A percentile compares a stretch with the other conserved stretches of the same genome.
phyloP scores from a whole-genome alignment of 2,329 filamentous ascomycete genomes.

The Aspergillus chevalieri region DNA sequence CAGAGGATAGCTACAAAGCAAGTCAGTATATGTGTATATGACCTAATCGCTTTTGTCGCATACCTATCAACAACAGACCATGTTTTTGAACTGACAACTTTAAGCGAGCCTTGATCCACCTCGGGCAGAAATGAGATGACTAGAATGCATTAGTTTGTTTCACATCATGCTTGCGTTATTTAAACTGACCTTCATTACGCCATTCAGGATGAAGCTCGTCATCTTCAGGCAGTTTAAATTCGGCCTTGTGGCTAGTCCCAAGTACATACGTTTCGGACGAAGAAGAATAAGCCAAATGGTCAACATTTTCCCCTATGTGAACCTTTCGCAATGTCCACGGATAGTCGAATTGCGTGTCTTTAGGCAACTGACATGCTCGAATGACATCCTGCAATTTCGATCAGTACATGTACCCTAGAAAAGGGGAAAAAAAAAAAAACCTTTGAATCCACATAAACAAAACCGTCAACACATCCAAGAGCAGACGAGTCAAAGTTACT shows the following conservation, averaged over 20 bases:
- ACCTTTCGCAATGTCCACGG: constrained; percentile 71
- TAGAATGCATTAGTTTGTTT: constrained; percentile 15
- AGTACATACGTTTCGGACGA: constrained; percentile 69
- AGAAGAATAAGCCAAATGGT: constrained; percentile 69
- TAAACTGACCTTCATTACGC: constrained; percentile 58
- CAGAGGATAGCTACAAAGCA: constrained; percentile 50
- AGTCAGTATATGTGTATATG: neutral
- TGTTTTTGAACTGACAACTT: constrained; percentile 69
- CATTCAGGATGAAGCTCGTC: constrained; percentile 78
- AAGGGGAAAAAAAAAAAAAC: too few relatives aligned
- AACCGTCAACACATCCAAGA: constrained; percentile 69
- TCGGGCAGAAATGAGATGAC: constrained; percentile 58
- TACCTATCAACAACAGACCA: constrained; percentile 71
- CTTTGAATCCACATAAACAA: constrained; percentile 68
- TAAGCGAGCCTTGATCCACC: constrained; percentile 65
- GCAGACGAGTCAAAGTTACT: constrained; percentile 63
- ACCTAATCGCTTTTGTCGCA: constrained; percentile 4
- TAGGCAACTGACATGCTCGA: constrained; percentile 66
- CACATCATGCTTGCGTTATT: neutral
- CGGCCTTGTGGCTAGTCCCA: constrained; percentile 60
- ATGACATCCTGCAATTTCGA: constrained; percentile 52
- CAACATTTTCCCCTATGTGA: constrained; percentile 62
- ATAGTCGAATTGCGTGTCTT: constrained; percentile 63
- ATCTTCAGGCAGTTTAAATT: constrained; percentile 80
- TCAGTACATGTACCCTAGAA: constrained; percentile 7